These are phyloP conservation scores for Arthrinium phaeospermum DNA, from an alignment of 2,329 filamentous ascomycete species.

Conservation along the genomic window DNA sequence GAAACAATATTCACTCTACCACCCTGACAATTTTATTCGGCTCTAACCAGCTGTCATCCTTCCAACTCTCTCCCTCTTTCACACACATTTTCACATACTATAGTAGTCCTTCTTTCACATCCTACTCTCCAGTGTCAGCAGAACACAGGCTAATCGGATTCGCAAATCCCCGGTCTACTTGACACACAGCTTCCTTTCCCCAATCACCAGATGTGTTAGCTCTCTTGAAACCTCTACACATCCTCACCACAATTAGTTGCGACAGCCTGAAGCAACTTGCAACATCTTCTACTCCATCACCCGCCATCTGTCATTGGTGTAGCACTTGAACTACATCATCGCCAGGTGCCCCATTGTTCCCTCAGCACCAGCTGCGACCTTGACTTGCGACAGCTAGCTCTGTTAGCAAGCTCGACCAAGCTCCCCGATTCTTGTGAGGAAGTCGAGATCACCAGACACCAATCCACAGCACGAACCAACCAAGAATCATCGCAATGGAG, in stretches of 20 bases:
- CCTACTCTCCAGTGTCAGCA: neutral
- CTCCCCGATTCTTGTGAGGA: neutral
- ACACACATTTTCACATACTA: neutral
- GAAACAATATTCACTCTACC: constrained; percentile 8
- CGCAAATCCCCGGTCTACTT: neutral
- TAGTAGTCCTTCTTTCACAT: neutral
- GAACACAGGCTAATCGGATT: constrained; percentile 5
- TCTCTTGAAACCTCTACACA: neutral
- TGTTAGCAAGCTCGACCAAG: neutral
- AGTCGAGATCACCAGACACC: neutral
- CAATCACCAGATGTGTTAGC: constrained; percentile 1
- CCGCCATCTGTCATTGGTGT: neutral
- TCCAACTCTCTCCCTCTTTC: neutral
- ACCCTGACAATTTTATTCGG: neutral
- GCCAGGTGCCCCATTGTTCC: neutral
- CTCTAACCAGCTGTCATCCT: neutral
- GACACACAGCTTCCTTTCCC: constrained; percentile 9
- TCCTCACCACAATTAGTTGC: neutral
- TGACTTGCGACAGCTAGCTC: constrained; percentile 12
- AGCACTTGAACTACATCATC: neutral
- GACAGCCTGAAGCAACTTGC: neutral
- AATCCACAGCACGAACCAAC: neutral
- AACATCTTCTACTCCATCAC: neutral
- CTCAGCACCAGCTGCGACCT: neutral
- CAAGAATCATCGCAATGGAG: neutral